Evolutionary conservation across 345 rosid genomes (phyloP).

Genomic region (Eutrema heterophyllum): DNA sequence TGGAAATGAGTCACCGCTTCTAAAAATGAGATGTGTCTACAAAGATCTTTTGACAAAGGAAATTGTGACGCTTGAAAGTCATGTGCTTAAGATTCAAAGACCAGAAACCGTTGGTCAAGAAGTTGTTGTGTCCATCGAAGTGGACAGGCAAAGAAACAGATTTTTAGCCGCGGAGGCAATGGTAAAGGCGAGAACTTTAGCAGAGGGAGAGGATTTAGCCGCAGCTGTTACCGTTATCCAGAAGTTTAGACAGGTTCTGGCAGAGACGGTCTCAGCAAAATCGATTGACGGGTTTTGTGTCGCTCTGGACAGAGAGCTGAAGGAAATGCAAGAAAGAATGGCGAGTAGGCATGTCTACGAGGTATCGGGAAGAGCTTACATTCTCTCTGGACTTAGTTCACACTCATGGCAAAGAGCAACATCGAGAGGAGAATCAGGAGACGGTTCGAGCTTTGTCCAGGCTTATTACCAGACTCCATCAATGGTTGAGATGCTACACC

Average conservation of each 20-base stretch:
- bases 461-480: conserved; percentile 81
- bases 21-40: conserved; percentile 69
- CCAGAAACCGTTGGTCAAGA: conserved; percentile 46
- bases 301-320: conserved; percentile 83
- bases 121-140: conserved; percentile 64
- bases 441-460: conserved; percentile 74
- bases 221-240: conserved; percentile 71
- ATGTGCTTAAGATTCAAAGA: conserved; percentile 54
- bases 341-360: conserved; percentile 88
- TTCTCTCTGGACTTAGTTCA: conserved; percentile 95
- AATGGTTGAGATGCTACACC: conserved; percentile 88
- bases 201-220: conserved; percentile 76
- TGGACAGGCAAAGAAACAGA: conserved; percentile 90
- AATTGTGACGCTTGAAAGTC: conserved; percentile 45
- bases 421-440: conserved; percentile 90
- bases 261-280: conserved; percentile 63
- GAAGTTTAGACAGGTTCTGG: conserved; percentile 46
- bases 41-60: conserved; percentile 77
- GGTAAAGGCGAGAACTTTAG: conserved; percentile 65
- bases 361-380: conserved; percentile 89
- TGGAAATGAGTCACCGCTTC: conserved; percentile 44
- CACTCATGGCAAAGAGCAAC: conserved; percentile 99
- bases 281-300: conserved; percentile 67
- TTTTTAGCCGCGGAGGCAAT: conserved; percentile 87
- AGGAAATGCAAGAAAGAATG: conserved; percentile 98